Base-by-base conservation (phyloP, 2,329 filamentous ascomycete genomes). In the Chaetothyriales sp. region DNA sequence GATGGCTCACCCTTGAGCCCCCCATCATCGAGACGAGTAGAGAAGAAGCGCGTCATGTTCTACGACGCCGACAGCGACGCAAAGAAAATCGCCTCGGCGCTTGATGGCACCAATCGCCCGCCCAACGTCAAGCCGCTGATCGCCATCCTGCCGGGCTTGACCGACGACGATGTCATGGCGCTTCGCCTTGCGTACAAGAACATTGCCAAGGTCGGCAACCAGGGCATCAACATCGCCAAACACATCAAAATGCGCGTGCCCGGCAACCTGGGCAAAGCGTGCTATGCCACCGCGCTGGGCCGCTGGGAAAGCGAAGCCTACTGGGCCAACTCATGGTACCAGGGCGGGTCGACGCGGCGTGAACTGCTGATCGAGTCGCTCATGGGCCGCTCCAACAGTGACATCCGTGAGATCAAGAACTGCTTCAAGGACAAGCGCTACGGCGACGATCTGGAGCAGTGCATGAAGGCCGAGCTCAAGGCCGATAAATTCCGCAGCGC, bases 321-420 rank as follows among this genome's bases (percentile, higher is more conserved):
- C 74, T 98, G 92, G 89, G 89, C 90, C 54, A 97, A 95, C 67
- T 95, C 88, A 68, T 97, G 89, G 83, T 97, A 95, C 70, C 90
- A 95, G 65, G 83, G 83, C 40, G 85, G 90, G 67, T 86, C 83
- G 62, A 86, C 83, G 6, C 78, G 88, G 2, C 81, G 89, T 5
- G 90, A 97, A 67, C 75, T 98, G 37, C 77, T 98, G 50, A 95
- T 97, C 61, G 92, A 98, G 69, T 81, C 83, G 5, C 77, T 98
- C 18, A 94, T 95, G 81, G 92, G 92, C 0, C 81, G 89, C 5
- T 81, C 82, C 25, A 95, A 95, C 66, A 74, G 79, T n/a, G 92
- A 97, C 64, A 86, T 97, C 56, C 77, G 79, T 9, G 75, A 77
- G 55, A 95, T 98, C 73, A 95, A 94, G 68, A 81, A 86, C 18